Base-by-base conservation (phyloP, 2,329 filamentous ascomycete genomes). In the Tricladium varicosporioides region DNA sequence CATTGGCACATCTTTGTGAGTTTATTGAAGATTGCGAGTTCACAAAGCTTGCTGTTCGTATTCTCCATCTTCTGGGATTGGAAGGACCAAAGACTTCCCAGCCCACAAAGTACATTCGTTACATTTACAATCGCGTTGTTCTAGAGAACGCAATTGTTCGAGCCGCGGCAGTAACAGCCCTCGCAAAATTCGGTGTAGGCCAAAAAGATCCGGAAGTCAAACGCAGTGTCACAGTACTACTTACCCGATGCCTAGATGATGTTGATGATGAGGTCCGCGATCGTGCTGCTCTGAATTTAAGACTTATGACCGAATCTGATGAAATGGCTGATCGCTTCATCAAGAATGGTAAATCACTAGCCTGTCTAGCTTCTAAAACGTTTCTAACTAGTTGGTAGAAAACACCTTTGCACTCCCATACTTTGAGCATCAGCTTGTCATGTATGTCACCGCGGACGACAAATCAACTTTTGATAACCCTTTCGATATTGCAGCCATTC, bases 11-110 rank as follows among this genome's bases (percentile, higher is more conserved):
- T 70, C 84, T 99, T 18, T 97, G 94, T 77, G 94, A 99, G 72
- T 99, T 99, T 72, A 99, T 99, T 63, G 94, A 99, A 75, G 94
- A 99, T 73, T 99, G 94, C 77, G 94, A 99, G 72, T 99, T 97
- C 74, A 97, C 94, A 27, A 99, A 99, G 77, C 81, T 99, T 61
- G 93, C 94, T 31, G 93, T 99, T 48, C 88, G 94, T 59, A 95
- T 99, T 66, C 78, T 99, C 54, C 93, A 99, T 74, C 83, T 99
- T 16, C 87, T 99, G 45, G 94, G 94, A 67, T 82, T 93, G 27
- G 94, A 99, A 76, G 94, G 94, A 0, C 94, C 94, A 62, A 96
- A 94, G 78, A 97, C 93, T 2, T 87, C 90, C 14, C 91, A 97
- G 68, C 94, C 94, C 0, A 97, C 94, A 56, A 97, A 99, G 80